These are phyloP conservation scores for Cinchona pubescens DNA, from an alignment of 257 asterid species.

Conservation along the genomic window DNA sequence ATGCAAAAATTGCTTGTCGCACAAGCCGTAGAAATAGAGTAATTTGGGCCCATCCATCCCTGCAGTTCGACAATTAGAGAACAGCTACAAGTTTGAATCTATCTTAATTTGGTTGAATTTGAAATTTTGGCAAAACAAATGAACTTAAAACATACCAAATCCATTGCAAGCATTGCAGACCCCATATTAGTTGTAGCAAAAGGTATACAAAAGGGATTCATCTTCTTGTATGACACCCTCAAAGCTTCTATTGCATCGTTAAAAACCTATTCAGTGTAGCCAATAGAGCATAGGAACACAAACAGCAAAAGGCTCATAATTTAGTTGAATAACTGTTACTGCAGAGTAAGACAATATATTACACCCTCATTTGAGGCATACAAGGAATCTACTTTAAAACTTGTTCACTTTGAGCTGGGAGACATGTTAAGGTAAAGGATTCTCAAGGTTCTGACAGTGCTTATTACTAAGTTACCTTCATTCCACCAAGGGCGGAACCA, in stretches of 20 bases:
- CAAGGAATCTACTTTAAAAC: not conserved
- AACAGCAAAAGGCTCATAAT: not conserved
- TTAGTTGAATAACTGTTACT: not conserved
- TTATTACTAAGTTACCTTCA: constrained; percentile 53
- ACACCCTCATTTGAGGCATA: not conserved
- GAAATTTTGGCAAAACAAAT: not conserved
- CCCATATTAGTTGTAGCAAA: constrained; percentile 98
- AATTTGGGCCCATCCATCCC: constrained; percentile 99
- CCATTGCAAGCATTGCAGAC: constrained; percentile 96
- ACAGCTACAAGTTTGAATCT: constrained; percentile 3
- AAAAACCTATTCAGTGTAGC: constrained; percentile 56
- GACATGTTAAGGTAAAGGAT: not conserved
- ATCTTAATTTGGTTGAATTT: not conserved
- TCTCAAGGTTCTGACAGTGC: not conserved
- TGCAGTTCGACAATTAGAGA: constrained; percentile 30
- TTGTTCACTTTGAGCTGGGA: not conserved
- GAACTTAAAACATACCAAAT: constrained; percentile 51
- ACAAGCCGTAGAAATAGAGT: constrained; percentile 95
- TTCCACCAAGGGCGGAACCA: constrained; percentile 97
- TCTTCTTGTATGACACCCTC: constrained; percentile 72
- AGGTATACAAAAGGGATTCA: constrained; percentile 97
- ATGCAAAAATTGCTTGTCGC: constrained; percentile 96
- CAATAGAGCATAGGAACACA: not conserved
- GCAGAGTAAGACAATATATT: not conserved
- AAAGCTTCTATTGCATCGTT: constrained; percentile 89